These are phyloP conservation scores for Phytophthora podocarpi DNA, from an alignment of 352 stramenopile genomes.

Conservation along the genomic window DNA sequence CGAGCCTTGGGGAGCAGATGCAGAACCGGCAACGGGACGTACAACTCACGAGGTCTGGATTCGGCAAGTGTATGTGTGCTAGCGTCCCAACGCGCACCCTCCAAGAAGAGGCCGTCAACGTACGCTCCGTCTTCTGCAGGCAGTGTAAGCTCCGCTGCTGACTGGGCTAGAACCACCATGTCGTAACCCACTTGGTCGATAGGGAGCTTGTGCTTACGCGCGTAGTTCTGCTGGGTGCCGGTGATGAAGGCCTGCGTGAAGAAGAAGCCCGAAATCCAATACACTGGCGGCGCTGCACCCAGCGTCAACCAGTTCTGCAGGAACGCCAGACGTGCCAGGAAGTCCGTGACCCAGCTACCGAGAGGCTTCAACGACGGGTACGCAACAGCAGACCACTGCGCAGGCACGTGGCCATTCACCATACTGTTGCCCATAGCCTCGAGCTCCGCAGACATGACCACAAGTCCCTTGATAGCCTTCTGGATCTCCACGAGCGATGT, in stretches of 20 bases:
- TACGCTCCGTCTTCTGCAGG: conserved; percentile 89
- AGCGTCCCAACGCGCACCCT: conserved; percentile 88
- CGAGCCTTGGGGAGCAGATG: conserved; percentile 80
- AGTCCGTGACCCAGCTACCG: conserved; percentile 92
- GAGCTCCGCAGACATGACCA: conserved; percentile 93
- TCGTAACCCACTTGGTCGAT: conserved; percentile 93
- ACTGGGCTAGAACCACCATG: conserved; percentile 77
- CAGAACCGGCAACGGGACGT: conserved; percentile 88
- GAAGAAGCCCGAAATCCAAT: conserved; percentile 95
- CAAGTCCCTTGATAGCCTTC: conserved; percentile 91
- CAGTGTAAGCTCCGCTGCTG: conserved; percentile 39
- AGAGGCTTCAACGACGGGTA: conserved; percentile 94
- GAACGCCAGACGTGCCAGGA: conserved; percentile 83
- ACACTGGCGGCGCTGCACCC: conserved; percentile 79
- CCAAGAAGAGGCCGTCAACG: conserved; percentile 91
- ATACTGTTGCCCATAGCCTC: conserved; percentile 94
- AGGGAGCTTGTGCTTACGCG: conserved; percentile 88
- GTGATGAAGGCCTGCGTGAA: conserved; percentile 96
- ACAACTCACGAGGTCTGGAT: conserved; percentile 84
- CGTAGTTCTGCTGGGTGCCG: conserved; percentile 93
- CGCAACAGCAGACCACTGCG: conserved; percentile 80
- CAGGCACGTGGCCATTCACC: conserved; percentile 91
- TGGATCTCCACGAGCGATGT: conserved; percentile 89
- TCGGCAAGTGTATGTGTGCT: conserved; percentile 76
- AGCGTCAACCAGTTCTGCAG: conserved; percentile 85